Percentiles rank a stretch among this genome's conserved stretches.
These are phyloP conservation scores for Pythium periplocum DNA, from an alignment of 352 stramenopile species.

Conservation along the genomic window DNA sequence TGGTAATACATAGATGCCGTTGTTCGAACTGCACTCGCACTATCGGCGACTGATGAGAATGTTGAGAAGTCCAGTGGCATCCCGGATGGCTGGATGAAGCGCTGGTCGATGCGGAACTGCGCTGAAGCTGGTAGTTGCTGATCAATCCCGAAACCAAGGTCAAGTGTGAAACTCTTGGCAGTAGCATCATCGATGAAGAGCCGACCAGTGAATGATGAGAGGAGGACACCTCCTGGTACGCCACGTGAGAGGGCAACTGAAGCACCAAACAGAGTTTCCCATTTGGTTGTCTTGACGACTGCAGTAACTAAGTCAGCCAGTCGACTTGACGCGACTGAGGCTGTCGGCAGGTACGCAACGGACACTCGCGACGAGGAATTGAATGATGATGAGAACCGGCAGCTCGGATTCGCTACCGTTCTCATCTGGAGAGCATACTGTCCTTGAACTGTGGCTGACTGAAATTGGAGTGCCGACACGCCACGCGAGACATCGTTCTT, in stretches of 20 bases:
- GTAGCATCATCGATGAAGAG: conserved; percentile 46
- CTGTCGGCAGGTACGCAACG: conserved; percentile 33
- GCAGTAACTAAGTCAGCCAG: conserved; percentile 22
- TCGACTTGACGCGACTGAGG: conserved; percentile 11
- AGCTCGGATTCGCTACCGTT: conserved; percentile 27
- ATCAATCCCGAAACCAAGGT: conserved; percentile 34
- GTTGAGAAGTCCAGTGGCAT: conserved; percentile 39
- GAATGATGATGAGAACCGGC: conserved; percentile 19
- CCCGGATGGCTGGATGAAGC: conserved; percentile 39
- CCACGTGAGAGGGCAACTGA: conserved; percentile 11
- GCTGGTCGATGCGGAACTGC: conserved; percentile 32
- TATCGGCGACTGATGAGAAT: conserved; percentile 19
- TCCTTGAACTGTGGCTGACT: conserved; percentile 27
- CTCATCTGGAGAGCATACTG: conserved; percentile 34
- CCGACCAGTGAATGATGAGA: conserved; percentile 42
- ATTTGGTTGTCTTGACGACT: conserved; percentile 25
- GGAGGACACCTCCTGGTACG: conserved; percentile 24
- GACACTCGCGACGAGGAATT: conserved; percentile 45
- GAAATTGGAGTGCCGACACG: conserved; percentile 37
- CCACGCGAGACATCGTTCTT: conserved; percentile 33
- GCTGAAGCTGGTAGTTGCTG: conserved; percentile 5
- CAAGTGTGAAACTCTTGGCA: conserved; percentile 41
- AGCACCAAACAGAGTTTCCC: conserved; percentile 25
- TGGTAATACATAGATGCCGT: conserved; percentile 26
- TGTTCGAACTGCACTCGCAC: conserved; percentile 10